Base-by-base conservation (phyloP, 129 eudicot species). In the Pseudognaphalium luteoalbum region DNA sequence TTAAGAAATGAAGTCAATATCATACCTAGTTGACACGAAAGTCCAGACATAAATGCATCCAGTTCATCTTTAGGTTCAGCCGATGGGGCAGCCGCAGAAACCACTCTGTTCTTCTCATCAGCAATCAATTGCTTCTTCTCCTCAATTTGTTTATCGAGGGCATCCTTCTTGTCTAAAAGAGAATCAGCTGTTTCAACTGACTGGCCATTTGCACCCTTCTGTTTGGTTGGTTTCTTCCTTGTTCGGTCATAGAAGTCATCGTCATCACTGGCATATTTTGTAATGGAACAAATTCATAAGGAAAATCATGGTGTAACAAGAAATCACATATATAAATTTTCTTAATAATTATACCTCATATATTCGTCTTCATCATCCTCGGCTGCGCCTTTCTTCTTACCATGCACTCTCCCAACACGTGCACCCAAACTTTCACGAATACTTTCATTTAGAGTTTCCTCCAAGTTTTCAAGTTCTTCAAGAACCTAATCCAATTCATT, bases 171-270 rank as follows among this genome's bases (percentile, higher is more conserved):
- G 80, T 89, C 96, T 67, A 91, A 86, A 78, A 95, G 97, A 75
- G 97, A 87, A 82, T 91, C 97, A 12, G 99, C 97, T 39, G 99
- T 91, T 85, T 91, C 99, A 66, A 91, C 63, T 65, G 91, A 82
- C 81, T 85, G 92, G 44, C 76, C 85, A 70, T 91, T 92, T 67
- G 86, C 82, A 74, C 77, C 80, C 83, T 87, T 95, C 44, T 72
- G 83, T 51, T 81, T 85, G 47, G 88, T 42, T 6, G 86, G 75
- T 82, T 88, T 88, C 86, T 86, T 80, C 83, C 76, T 78, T 73
- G 97, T 90, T 78, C 97, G 98, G 68, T 94, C 98, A 81, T 91
- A 94, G 80, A 94, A 95, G 52, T 95, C 99, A 78, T 95, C 99
- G 80, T 91, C 99, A 76, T 89, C 99, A 80, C 97, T 91, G 88